These are phyloP conservation scores for Verruconis gallopava DNA, from an alignment of 2,329 filamentous ascomycete genomes.

Conservation along the genomic window DNA sequence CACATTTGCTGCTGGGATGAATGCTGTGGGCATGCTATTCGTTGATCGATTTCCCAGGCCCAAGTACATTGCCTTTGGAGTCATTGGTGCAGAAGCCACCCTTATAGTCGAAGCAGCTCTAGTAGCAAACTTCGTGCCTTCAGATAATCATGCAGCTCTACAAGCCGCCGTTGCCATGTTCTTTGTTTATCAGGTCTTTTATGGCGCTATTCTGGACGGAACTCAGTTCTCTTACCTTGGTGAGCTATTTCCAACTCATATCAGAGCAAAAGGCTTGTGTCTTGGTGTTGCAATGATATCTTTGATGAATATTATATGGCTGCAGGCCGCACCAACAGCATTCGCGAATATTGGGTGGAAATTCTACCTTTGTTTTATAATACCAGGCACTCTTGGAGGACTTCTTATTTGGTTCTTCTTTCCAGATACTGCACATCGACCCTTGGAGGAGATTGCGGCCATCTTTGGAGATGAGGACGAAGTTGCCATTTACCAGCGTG, in stretches of 20 bases:
- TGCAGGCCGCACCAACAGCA: slow-evolving; percentile 13
- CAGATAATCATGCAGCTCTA: slow-evolving; percentile 9
- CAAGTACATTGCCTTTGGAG: slow-evolving; percentile 13
- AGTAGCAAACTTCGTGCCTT: slow-evolving; percentile 15
- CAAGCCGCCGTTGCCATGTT: slow-evolving; percentile 9
- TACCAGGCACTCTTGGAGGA: slow-evolving; percentile 13
- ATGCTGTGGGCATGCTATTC: slow-evolving; percentile 16
- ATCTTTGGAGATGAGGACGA: slow-evolving; percentile 13
- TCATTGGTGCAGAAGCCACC: slow-evolving; percentile 9
- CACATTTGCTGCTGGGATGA: slow-evolving; percentile 17
- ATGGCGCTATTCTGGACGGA: slow-evolving; percentile 8
- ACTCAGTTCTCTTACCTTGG: slow-evolving; percentile 6
- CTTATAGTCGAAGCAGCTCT: slow-evolving; percentile 10
- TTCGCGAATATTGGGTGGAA: slow-evolving; percentile 17
- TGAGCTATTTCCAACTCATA: slow-evolving; percentile 6
- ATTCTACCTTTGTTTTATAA: slow-evolving; percentile 17
- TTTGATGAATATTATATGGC: slow-evolving; percentile 15
- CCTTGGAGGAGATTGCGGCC: slow-evolving; percentile 10
- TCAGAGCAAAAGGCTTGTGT: slow-evolving; percentile 9
- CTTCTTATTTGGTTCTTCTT: slow-evolving; percentile 6
- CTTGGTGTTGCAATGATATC: slow-evolving; percentile 16
- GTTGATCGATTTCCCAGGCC: slow-evolving; percentile 17
- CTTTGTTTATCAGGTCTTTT: slow-evolving; percentile 10
- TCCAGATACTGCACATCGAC: slow-evolving; percentile 4
- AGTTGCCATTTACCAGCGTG: slow-evolving; percentile 14